Percentiles rank a stretch among this genome's conserved stretches.
phyloP scores from a whole-genome alignment of 2,329 filamentous ascomycete species.

The Thermoascus crustaceus region DNA sequence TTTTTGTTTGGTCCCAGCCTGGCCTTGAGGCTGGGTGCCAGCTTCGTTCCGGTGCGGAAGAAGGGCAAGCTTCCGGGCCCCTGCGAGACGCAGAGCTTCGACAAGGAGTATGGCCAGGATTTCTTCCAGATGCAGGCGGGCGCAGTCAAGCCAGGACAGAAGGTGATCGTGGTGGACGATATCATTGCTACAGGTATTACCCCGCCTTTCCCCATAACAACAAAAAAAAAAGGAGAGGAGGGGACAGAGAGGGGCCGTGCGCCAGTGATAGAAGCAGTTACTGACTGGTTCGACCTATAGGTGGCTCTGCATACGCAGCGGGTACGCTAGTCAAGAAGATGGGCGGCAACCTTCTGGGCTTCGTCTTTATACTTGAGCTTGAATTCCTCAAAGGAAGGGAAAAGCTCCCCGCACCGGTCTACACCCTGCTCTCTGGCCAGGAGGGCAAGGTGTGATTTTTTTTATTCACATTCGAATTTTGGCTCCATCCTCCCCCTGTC shows the following conservation, averaged over 20 bases:
- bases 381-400: slow-evolving; percentile 85
- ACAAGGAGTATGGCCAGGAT: slow-evolving; percentile 95
- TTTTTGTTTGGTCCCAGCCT: slow-evolving; percentile 92
- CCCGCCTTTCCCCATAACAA: neutral
- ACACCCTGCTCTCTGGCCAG: slow-evolving; percentile 69
- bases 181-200: slow-evolving; percentile 88
- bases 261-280: slow-evolving; percentile 4
- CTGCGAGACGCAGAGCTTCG: slow-evolving; percentile 73
- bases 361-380: slow-evolving; percentile 92
- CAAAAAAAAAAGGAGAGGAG: neutral
- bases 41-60: slow-evolving; percentile 91
- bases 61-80: slow-evolving; percentile 89
- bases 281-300: slow-evolving; percentile 39
- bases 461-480: neutral
- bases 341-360: slow-evolving; percentile 78
- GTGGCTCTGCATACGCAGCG: slow-evolving; percentile 83
- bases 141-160: slow-evolving; percentile 75
- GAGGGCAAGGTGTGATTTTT: slow-evolving; percentile 20
- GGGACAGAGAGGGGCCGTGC: too few relatives aligned
- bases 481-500: neutral
- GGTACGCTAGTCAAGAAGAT: slow-evolving; percentile 78
- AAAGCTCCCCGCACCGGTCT: slow-evolving; percentile 75
- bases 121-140: slow-evolving; percentile 93
- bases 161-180: slow-evolving; percentile 89
- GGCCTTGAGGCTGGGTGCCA: slow-evolving; percentile 70